Percentiles rank a stretch among this genome's conserved stretches.
Evolutionary conservation across 1,284 basidiomycete genomes (phyloP).

Genomic region (Coniophora puteana): DNA sequence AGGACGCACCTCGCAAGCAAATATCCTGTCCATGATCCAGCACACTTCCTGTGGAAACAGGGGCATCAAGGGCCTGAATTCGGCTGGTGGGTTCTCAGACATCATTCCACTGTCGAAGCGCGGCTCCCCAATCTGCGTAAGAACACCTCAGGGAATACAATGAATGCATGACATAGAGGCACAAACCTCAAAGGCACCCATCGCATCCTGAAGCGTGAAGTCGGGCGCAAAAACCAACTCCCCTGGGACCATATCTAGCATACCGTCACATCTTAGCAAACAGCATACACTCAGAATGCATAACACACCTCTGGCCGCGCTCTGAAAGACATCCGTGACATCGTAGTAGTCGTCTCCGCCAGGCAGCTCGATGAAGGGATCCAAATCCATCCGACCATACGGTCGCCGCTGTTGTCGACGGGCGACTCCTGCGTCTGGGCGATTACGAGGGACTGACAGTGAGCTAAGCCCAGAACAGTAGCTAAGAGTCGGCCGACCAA

Average conservation of each 20-base stretch:
- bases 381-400: conserved; percentile 16
- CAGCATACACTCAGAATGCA: conserved; percentile 2
- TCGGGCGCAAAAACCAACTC: conserved; percentile 66
- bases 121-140: conserved; percentile 90
- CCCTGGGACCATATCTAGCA: conserved; percentile 61
- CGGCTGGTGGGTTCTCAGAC: conserved; percentile 36
- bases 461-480: too few species aligned
- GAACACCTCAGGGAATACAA: too few species aligned
- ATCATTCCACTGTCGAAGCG: conserved; percentile 83
- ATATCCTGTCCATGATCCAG: conserved; percentile 81
- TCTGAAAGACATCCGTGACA: conserved; percentile 52
- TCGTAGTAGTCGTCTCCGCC: conserved; percentile 57
- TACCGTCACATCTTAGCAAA: conserved; percentile 9
- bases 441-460: too few species aligned
- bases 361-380: conserved; percentile 33
- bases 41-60: conserved; percentile 76
- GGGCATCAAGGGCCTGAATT: conserved; percentile 64
- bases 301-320: conserved; percentile 60
- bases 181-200: conserved; percentile 83
- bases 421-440: too few species aligned
- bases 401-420: conserved; percentile 8
- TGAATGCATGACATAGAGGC: conserved; percentile 12
- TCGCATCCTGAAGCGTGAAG: conserved; percentile 78
- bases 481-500: too few species aligned
- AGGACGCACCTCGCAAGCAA: conserved; percentile 78